Conservation (phyloP, 2,329 filamentous ascomycete genomes). For the Ophiostoma fasciatum region DNA sequence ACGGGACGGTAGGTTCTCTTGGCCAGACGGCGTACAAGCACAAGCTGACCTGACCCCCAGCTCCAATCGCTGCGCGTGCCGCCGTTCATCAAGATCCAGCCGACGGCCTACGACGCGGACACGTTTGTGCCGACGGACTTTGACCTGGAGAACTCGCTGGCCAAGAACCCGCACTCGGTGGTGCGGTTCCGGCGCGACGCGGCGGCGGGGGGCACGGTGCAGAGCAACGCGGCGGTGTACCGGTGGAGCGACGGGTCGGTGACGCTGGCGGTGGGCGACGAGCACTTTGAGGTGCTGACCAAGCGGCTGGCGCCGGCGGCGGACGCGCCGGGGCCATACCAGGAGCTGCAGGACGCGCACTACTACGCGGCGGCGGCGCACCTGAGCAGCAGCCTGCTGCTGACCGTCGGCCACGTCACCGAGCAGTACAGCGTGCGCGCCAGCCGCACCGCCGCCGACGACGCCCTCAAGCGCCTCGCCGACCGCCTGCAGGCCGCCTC, state of each 20-base stretch:
- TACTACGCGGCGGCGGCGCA: constrained; percentile 64
- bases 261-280: constrained; percentile 58
- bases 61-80: constrained; percentile 58
- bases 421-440: constrained; percentile 56
- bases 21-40: not conserved
- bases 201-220: constrained; percentile 46
- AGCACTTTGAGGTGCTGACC: constrained; percentile 60
- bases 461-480: constrained; percentile 54
- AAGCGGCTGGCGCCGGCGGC: constrained; percentile 51
- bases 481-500: constrained; percentile 51
- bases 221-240: constrained; percentile 62
- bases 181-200: constrained; percentile 56
- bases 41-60: constrained; percentile 24
- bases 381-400: constrained; percentile 49
- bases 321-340: constrained; percentile 37
- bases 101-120: constrained; percentile 49
- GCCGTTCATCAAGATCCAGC: constrained; percentile 55
- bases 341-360: constrained; percentile 55
- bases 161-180: constrained; percentile 46
- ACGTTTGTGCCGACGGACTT: constrained; percentile 47
- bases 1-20: constrained; percentile 44
- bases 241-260: constrained; percentile 69
- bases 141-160: constrained; percentile 36
- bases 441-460: constrained; percentile 53
- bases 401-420: constrained; percentile 62